Evolutionary conservation across 2,329 filamentous ascomycete species (phyloP).

Genomic region (Penicillium sp.): DNA sequence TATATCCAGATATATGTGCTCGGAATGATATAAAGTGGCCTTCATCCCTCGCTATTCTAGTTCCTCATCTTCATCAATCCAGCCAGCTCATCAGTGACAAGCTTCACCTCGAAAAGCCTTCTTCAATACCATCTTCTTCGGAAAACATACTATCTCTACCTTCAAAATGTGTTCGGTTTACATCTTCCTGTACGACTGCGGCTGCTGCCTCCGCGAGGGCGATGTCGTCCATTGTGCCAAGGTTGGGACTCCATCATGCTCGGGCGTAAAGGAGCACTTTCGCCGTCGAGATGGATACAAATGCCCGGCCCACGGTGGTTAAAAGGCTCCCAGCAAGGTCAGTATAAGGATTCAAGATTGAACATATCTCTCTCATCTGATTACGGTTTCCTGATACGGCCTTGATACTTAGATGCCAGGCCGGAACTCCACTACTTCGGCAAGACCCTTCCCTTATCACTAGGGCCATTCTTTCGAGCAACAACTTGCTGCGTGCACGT

Average conservation of each 20-base stretch:
- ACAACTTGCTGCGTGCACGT: not conserved
- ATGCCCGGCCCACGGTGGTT: conserved; percentile 39
- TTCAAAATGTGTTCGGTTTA: conserved; percentile 47
- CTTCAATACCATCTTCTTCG: not conserved
- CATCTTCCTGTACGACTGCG: conserved; percentile 46
- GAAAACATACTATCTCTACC: not conserved
- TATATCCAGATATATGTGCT: conserved; percentile 26
- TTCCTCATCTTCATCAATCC: conserved; percentile 13
- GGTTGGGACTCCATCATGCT: conserved; percentile 39
- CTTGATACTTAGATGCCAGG: not conserved
- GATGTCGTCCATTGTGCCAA: conserved; percentile 45
- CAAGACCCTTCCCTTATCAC: not conserved
- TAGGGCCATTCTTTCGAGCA: not conserved
- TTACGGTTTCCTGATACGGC: conserved; percentile 16
- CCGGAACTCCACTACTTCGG: conserved; percentile 1
- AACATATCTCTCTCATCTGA: conserved; percentile 9
- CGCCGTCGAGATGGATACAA: conserved; percentile 42
- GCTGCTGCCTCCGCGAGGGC: conserved; percentile 42
- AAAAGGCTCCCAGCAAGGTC: conserved; percentile 11
- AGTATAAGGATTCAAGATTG: conserved; percentile 1
- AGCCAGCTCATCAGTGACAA: conserved; percentile 12
- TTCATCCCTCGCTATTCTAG: conserved; percentile 14
- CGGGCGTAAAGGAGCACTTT: conserved; percentile 41
- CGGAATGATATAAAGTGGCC: conserved; percentile 30
- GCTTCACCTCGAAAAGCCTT: conserved; percentile 8